These are phyloP conservation scores for Lichtheimia ornata DNA, from an alignment of 371 early-diverging fungal species.

Conservation along the genomic window DNA sequence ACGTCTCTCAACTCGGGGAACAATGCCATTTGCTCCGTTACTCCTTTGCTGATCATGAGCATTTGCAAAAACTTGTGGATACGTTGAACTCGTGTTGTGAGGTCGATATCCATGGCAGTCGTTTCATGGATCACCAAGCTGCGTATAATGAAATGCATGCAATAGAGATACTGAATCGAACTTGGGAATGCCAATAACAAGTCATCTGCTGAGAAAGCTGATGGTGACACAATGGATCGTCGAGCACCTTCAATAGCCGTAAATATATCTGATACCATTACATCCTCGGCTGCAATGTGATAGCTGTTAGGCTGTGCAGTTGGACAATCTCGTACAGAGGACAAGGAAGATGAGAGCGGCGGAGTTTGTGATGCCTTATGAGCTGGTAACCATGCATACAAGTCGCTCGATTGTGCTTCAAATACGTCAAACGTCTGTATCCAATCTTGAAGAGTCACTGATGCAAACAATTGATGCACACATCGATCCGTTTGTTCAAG, in stretches of 20 bases:
- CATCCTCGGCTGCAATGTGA: constrained; percentile 45
- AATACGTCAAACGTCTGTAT: constrained; percentile 68
- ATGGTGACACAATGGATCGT: constrained; percentile 39
- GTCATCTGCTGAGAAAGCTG: constrained; percentile 44
- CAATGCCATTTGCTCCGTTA: constrained; percentile 35
- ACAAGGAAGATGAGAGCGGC: constrained; percentile 42
- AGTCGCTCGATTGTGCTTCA: constrained; percentile 71
- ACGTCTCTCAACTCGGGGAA: constrained; percentile 35
- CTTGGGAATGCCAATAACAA: constrained; percentile 65
- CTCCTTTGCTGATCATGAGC: constrained; percentile 53
- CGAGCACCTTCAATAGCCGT: constrained; percentile 56
- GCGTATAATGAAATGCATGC: constrained; percentile 71
- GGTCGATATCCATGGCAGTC: constrained; percentile 46
- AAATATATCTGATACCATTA: constrained; percentile 72
- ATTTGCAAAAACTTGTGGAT: constrained; percentile 69
- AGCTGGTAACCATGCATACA: constrained; percentile 75
- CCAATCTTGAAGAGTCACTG: constrained; percentile 74
- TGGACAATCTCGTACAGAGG: constrained; percentile 30
- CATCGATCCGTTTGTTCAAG: constrained; percentile 38
- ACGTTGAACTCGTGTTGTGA: constrained; percentile 54
- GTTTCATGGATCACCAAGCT: constrained; percentile 76
- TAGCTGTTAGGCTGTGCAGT: constrained; percentile 26
- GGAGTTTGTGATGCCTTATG: constrained; percentile 45
- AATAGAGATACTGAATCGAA: constrained; percentile 69
- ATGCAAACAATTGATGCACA: constrained; percentile 51